Conservation (phyloP, 2,329 filamentous ascomycete species). For the Cercospora sp. region DNA sequence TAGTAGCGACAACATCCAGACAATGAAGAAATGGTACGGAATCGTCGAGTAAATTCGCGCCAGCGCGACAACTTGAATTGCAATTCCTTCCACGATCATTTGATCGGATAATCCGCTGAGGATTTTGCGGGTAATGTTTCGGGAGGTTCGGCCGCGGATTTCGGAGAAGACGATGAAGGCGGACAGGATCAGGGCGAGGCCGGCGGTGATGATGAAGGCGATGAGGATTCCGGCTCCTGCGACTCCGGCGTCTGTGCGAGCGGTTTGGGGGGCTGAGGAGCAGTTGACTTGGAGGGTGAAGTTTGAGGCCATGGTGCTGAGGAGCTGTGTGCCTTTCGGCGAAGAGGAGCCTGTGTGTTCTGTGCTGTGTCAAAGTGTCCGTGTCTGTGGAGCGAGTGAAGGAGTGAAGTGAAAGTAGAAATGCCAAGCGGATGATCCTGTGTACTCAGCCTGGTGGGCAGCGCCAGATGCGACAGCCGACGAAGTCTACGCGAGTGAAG, state of each 20-base stretch:
- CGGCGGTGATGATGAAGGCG: slow-evolving; percentile 66
- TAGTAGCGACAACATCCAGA: slow-evolving; percentile 67
- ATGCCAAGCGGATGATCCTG: background rate
- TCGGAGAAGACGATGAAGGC: slow-evolving; percentile 60
- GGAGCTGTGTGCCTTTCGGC: background rate
- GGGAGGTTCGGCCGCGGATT: slow-evolving; percentile 48
- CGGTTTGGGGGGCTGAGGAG: slow-evolving; percentile 47
- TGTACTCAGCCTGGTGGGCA: slow-evolving; percentile 5
- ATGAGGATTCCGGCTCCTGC: slow-evolving; percentile 62
- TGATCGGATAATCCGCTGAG: slow-evolving; percentile 67
- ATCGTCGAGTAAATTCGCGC: slow-evolving; percentile 60
- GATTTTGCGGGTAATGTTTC: slow-evolving; percentile 62
- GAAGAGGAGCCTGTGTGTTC: background rate
- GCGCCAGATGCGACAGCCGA: background rate
- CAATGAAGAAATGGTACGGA: slow-evolving; percentile 70
- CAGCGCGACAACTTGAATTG: slow-evolving; percentile 65
- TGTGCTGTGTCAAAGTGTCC: background rate
- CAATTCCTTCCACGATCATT: slow-evolving; percentile 68
- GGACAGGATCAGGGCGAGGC: slow-evolving; percentile 57
- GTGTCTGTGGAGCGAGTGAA: background rate
- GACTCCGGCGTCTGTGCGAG: slow-evolving; percentile 58
- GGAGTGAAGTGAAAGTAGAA: background rate
- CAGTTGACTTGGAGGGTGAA: slow-evolving; percentile 40
- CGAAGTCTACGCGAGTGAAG: slow-evolving; percentile 1
- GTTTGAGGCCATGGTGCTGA: slow-evolving; percentile 17